phyloP scores from a whole-genome alignment of 2,329 filamentous ascomycete genomes.

The Aspergillus eucalypticola region DNA sequence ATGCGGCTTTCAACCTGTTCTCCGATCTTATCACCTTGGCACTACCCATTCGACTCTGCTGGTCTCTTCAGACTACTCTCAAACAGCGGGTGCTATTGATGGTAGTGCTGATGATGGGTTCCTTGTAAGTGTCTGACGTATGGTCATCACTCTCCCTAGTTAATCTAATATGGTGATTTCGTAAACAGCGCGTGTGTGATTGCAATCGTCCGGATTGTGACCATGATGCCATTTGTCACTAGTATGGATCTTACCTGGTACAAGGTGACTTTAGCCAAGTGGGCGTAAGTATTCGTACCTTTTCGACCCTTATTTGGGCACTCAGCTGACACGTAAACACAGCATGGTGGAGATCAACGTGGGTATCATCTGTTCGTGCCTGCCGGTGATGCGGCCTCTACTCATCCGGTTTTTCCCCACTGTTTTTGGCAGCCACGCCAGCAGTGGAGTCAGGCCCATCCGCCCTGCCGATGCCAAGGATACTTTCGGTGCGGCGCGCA shows the following conservation, averaged over 20 bases:
- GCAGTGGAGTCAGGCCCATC: background rate
- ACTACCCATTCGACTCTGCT: conserved; percentile 15
- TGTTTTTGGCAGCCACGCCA: background rate
- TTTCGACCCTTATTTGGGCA: too few species aligned
- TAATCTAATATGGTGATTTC: background rate
- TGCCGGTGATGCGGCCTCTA: conserved; percentile 15
- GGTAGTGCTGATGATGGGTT: conserved; percentile 15
- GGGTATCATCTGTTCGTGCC: conserved; percentile 19
- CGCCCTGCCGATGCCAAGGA: conserved; percentile 8
- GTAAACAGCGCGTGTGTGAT: conserved; percentile 14
- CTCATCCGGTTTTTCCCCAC: conserved; percentile 7
- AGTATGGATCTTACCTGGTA: conserved; percentile 18
- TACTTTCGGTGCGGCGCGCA: background rate
- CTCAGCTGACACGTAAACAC: background rate
- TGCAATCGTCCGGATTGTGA: conserved; percentile 18
- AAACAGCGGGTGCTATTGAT: conserved; percentile 13
- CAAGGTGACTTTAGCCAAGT: conserved; percentile 19
- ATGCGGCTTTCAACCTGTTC: conserved; percentile 17
- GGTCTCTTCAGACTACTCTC: conserved; percentile 11
- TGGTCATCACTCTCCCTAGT: too few species aligned
- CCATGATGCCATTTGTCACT: conserved; percentile 17
- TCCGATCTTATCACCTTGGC: conserved; percentile 15
- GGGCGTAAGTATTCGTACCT: conserved; percentile 12
- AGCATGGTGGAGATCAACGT: conserved; percentile 22
- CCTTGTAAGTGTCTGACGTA: conserved; percentile 11